phyloP scores from a whole-genome alignment of 2,329 filamentous ascomycete species.

The Cyphellophora attinorum region DNA sequence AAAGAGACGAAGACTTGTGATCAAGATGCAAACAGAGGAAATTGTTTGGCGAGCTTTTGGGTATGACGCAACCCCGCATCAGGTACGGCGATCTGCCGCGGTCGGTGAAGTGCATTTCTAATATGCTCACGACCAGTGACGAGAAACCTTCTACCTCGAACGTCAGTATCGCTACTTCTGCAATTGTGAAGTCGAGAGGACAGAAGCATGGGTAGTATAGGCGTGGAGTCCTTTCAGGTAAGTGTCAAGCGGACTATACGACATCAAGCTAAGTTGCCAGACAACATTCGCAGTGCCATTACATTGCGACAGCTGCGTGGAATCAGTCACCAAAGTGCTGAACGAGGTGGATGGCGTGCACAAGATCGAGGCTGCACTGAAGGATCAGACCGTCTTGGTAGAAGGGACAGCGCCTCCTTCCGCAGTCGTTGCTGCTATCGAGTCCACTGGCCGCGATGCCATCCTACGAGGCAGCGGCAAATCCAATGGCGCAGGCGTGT shows the following conservation, averaged over 20 bases:
- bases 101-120: neutral
- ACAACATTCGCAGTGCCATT: slow-evolving; percentile 92
- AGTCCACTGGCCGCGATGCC: slow-evolving; percentile 83
- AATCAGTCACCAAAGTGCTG: slow-evolving; percentile 71
- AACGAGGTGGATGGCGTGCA: slow-evolving; percentile 67
- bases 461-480: slow-evolving; percentile 83
- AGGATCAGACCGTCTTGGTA: slow-evolving; percentile 73
- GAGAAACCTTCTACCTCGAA: too few relatives aligned
- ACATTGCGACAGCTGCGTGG: slow-evolving; percentile 81
- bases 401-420: slow-evolving; percentile 86
- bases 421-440: slow-evolving; percentile 77
- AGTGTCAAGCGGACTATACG: neutral
- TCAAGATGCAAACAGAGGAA: too few relatives aligned
- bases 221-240: slow-evolving; percentile 38
- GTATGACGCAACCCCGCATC: too few relatives aligned
- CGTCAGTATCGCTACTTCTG: too few relatives aligned
- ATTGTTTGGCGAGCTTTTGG: too few relatives aligned
- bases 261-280: too few relatives aligned
- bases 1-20: too few relatives aligned
- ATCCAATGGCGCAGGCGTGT: slow-evolving; percentile 87
- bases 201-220: slow-evolving; percentile 16
- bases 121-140: too few relatives aligned
- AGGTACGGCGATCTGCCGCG: too few relatives aligned
- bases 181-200: too few relatives aligned
- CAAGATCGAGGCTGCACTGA: slow-evolving; percentile 72